A percentile compares a stretch with the other conserved stretches of the same genome.
Evolutionary conservation across 78 protist genomes (phyloP).

Genomic region (Protostelium mycophagum): DNA sequence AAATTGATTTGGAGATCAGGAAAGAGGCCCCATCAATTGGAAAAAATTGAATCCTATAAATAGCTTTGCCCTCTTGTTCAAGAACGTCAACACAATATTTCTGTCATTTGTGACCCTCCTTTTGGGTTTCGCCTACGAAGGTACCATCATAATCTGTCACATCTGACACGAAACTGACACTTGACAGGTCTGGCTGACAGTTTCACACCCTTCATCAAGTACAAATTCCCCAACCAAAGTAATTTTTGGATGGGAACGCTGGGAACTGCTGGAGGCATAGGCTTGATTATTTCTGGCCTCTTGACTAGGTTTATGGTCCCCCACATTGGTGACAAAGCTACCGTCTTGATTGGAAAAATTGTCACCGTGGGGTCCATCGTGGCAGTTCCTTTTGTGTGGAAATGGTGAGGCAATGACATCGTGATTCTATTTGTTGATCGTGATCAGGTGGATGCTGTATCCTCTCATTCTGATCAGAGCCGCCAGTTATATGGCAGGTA

Average conservation of each 20-base stretch:
- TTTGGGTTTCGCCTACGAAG: background rate
- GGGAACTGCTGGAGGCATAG: background rate
- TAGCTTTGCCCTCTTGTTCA: background rate
- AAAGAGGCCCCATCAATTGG: background rate
- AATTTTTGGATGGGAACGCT: background rate
- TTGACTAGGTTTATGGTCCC: background rate
- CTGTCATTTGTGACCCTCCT: background rate
- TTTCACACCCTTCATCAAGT: background rate
- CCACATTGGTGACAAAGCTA: background rate
- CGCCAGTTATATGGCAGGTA: background rate
- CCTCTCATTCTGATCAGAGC: background rate
- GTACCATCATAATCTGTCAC: background rate
- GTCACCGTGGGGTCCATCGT: background rate
- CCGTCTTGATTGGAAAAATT: background rate
- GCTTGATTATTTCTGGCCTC: background rate
- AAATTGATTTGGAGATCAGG: background rate
- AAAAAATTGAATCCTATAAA: background rate
- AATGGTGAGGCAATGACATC: background rate
- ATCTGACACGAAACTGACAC: background rate
- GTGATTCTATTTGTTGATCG: background rate
- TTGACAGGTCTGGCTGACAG: background rate
- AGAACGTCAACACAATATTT: background rate
- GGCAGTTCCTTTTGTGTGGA: background rate
- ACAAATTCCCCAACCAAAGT: background rate
- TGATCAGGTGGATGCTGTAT: background rate